Percentiles rank a stretch among this genome's conserved stretches.
Evolutionary conservation across 2,329 filamentous ascomycete species (phyloP).

Genomic region (Calonectria pseudoturangicola): DNA sequence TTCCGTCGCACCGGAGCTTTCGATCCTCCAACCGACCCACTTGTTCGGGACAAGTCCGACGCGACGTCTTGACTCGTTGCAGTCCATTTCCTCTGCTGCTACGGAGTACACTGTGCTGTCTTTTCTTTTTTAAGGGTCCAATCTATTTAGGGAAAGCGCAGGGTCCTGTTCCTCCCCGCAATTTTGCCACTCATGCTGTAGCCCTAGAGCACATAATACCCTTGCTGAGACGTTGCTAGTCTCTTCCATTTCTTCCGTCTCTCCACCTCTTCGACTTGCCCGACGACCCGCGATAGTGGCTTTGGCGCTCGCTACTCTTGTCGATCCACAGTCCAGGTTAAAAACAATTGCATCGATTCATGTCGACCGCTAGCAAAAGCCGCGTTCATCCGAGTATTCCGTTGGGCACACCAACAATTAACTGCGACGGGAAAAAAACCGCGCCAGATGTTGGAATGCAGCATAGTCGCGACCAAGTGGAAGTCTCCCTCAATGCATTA

Average conservation of each 20-base stretch:
- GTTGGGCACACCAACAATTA: not conserved
- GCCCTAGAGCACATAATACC: not conserved
- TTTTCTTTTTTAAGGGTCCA: not conserved
- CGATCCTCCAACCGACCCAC: no score
- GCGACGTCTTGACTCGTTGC: no score
- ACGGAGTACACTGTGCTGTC: no score
- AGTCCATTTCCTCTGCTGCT: no score
- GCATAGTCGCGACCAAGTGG: not conserved
- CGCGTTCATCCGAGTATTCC: not conserved
- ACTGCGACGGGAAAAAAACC: not conserved
- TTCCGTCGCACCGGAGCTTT: no score
- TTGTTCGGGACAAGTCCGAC: no score
- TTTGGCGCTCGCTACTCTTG: not conserved
- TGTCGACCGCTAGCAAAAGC: not conserved
- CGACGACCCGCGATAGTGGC: not conserved
- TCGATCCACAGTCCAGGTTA: not conserved
- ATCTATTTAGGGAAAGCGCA: no score
- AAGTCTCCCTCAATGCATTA: slow-evolving; percentile 1
- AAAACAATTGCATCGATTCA: not conserved
- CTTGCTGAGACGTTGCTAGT: not conserved
- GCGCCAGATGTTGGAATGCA: not conserved
- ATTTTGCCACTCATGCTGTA: not conserved
- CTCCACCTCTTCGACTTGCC: no score
- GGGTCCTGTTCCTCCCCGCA: not conserved
- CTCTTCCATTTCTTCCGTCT: not conserved